Percentiles rank a stretch among this genome's conserved stretches.
phyloP scores from a whole-genome alignment of 208 protist genomes.

The Eutreptiella sp. region DNA sequence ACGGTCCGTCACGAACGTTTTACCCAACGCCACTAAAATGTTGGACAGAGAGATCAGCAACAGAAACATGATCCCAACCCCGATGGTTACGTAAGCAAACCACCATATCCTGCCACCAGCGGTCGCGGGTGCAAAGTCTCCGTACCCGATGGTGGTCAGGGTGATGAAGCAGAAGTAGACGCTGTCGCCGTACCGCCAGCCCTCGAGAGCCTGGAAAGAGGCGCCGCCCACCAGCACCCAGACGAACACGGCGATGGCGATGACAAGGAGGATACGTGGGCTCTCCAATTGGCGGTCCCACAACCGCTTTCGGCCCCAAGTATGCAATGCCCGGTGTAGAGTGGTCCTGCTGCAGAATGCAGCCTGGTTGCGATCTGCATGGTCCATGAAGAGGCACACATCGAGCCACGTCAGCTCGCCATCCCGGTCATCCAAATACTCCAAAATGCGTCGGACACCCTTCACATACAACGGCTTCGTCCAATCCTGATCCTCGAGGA shows the following conservation, averaged over 20 bases:
- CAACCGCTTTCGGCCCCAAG: no score
- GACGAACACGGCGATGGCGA: no score
- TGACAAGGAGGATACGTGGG: constrained; percentile 7
- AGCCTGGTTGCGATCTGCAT: constrained; percentile 7
- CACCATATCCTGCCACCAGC: not conserved
- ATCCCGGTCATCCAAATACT: not conserved
- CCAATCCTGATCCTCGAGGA: no score
- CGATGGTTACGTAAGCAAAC: constrained; percentile 13
- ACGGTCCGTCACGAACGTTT: no score
- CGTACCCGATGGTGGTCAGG: constrained; percentile 22
- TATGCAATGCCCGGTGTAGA: no score
- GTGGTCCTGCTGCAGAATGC: not conserved
- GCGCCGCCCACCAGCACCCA: constrained; percentile 7
- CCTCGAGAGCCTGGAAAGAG: not conserved
- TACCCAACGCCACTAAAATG: no score
- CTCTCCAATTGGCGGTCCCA: not conserved
- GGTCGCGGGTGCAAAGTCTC: constrained; percentile 1
- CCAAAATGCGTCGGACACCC: not conserved
- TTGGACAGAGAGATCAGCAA: constrained; percentile 13
- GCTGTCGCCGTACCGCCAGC: constrained; percentile 13
- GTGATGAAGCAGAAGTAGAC: constrained; percentile 23
- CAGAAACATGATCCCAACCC: constrained; percentile 3
- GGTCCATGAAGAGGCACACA: not conserved
- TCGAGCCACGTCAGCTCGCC: not conserved
- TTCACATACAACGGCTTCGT: no score